phyloP scores from a whole-genome alignment of 371 early-diverging fungal genomes.

The Sporodiniella umbellata region DNA sequence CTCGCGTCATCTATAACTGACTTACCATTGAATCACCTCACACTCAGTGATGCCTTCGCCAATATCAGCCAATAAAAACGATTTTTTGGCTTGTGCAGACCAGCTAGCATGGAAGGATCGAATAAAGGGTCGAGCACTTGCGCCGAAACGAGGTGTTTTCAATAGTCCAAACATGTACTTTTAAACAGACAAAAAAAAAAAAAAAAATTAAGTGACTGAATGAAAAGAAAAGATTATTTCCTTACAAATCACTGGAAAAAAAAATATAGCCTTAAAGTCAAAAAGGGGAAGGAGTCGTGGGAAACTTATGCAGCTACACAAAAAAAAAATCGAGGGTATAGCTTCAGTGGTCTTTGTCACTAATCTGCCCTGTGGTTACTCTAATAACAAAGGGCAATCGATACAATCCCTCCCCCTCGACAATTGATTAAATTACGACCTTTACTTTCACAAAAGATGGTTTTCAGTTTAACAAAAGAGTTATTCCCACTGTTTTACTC shows the following conservation, averaged over 20 bases:
- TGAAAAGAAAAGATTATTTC: no score
- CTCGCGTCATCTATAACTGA: neutral
- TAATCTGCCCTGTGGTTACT: no score
- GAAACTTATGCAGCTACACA: neutral
- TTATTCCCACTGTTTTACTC: no score
- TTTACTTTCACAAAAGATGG: no score
- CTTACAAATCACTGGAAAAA: no score
- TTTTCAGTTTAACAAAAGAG: no score
- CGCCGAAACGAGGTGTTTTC: no score
- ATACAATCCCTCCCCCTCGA: no score
- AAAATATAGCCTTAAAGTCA: neutral
- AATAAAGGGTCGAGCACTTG: neutral
- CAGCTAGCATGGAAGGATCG: conserved; percentile 40
- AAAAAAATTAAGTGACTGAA: neutral
- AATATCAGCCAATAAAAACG: conserved; percentile 93
- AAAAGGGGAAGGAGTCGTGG: neutral
- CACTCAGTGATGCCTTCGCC: conserved; percentile 98
- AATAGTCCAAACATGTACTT: neutral
- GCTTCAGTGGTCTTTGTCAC: neutral
- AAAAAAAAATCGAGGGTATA: no score
- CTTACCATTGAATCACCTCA: conserved; percentile 95
- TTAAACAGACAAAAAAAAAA: neutral
- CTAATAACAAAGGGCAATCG: no score
- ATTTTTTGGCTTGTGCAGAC: conserved; percentile 48
- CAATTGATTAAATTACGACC: no score